A percentile compares a stretch with the other conserved stretches of the same genome.
These are phyloP conservation scores for Xylariomycetidae sp. DNA, from an alignment of 2,329 filamentous ascomycete species.

Conservation along the genomic window DNA sequence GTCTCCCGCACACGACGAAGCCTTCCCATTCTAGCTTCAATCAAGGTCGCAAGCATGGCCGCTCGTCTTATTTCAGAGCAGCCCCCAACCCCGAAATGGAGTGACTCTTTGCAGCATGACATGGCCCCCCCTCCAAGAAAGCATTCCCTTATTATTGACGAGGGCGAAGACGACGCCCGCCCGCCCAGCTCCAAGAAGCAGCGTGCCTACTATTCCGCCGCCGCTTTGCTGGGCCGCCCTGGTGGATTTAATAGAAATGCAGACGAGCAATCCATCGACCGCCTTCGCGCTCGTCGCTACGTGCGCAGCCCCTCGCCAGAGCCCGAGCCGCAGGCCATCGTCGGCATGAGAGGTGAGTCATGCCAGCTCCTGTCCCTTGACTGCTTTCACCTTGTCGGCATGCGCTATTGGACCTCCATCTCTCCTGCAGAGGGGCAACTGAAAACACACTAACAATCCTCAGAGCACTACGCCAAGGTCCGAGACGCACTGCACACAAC, in stretches of 20 bases:
- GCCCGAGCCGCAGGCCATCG: conserved; percentile 13
- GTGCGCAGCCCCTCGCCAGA: conserved; percentile 9
- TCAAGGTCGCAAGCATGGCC: too few species aligned
- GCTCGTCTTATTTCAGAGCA: too few species aligned
- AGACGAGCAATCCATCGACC: conserved; percentile 5
- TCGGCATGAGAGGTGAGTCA: conserved; percentile 14
- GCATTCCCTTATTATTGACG: too few species aligned
- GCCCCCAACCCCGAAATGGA: too few species aligned
- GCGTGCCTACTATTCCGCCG: conserved; percentile 10
- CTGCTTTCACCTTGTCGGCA: not conserved
- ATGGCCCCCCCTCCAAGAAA: too few species aligned
- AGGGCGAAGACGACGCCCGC: conserved; percentile 5
- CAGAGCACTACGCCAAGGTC: conserved; percentile 19
- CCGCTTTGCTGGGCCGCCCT: conserved; percentile 15
- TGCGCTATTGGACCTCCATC: too few species aligned
- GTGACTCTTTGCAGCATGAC: too few species aligned
- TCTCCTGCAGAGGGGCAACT: not conserved
- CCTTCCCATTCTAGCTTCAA: too few species aligned
- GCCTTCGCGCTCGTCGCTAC: conserved; percentile 1
- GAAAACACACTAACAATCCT: conserved; percentile 3
- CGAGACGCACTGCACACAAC: conserved; percentile 21
- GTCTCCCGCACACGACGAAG: too few species aligned
- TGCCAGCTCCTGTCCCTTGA: not conserved
- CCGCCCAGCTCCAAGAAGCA: conserved; percentile 12
- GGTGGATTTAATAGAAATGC: conserved; percentile 6